phyloP scores from a whole-genome alignment of 2,329 filamentous ascomycete species.

The Verticillium dahliae region DNA sequence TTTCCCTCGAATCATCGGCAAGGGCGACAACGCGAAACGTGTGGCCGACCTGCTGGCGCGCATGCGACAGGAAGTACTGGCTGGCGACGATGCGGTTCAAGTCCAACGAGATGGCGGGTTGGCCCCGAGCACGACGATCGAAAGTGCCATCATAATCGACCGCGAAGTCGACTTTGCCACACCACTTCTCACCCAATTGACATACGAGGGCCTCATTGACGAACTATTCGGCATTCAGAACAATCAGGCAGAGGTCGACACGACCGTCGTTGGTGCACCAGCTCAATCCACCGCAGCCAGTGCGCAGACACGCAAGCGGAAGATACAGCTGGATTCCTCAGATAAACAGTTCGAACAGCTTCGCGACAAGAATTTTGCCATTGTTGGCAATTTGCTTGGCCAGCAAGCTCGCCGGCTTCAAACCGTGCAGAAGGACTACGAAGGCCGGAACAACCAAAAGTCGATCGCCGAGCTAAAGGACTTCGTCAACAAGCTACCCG shows the following conservation, averaged over 20 bases:
- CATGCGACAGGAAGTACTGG: slow-evolving; percentile 84
- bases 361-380: slow-evolving; percentile 89
- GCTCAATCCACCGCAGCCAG: slow-evolving; percentile 51
- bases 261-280: slow-evolving; percentile 75
- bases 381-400: slow-evolving; percentile 83
- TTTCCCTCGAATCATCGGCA: slow-evolving; percentile 90
- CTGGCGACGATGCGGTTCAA: slow-evolving; percentile 67
- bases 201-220: slow-evolving; percentile 93
- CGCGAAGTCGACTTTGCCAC: slow-evolving; percentile 93
- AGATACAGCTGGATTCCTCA: slow-evolving; percentile 80
- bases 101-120: slow-evolving; percentile 54
- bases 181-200: slow-evolving; percentile 85
- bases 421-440: slow-evolving; percentile 77
- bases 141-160: slow-evolving; percentile 91
- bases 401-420: slow-evolving; percentile 83
- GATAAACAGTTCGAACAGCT: slow-evolving; percentile 86
- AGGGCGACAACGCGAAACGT: slow-evolving; percentile 88
- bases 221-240: slow-evolving; percentile 88
- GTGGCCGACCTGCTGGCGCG: slow-evolving; percentile 81
- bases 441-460: slow-evolving; percentile 81
- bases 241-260: slow-evolving; percentile 89
- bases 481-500: slow-evolving; percentile 89
- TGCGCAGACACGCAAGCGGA: slow-evolving; percentile 66
- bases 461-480: slow-evolving; percentile 83
- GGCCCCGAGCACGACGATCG: slow-evolving; percentile 78